These are phyloP conservation scores for Schizopora paradoxa DNA, from an alignment of 1,284 basidiomycete genomes.

Conservation along the genomic window DNA sequence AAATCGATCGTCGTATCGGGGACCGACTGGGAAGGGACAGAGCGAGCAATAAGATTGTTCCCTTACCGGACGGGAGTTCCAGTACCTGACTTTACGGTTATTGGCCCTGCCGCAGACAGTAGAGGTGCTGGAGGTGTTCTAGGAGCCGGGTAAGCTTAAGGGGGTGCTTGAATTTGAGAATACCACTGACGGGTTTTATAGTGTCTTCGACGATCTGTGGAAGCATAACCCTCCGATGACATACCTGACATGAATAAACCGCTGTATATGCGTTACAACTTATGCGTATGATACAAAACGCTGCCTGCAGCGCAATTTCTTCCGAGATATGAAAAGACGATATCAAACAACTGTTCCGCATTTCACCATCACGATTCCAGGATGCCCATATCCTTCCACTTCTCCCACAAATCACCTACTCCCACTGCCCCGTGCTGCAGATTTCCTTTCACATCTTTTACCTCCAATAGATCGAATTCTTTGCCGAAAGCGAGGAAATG, in stretches of 20 bases:
- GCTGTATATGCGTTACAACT: too few relatives aligned
- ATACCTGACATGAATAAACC: too few relatives aligned
- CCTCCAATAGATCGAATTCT: slow-evolving; percentile 88
- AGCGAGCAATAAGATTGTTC: slow-evolving; percentile 63
- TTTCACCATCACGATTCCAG: slow-evolving; percentile 38
- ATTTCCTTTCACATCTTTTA: slow-evolving; percentile 80
- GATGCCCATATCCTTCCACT: slow-evolving; percentile 82
- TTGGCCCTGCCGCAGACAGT: slow-evolving; percentile 44
- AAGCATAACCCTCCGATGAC: too few relatives aligned
- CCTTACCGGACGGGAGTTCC: slow-evolving; percentile 75
- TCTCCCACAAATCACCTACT: slow-evolving; percentile 83
- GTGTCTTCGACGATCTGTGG: too few relatives aligned
- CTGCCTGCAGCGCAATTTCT: too few relatives aligned
- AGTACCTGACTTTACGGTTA: slow-evolving; percentile 71
- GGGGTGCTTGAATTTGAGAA: slow-evolving; percentile 22
- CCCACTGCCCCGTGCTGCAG: slow-evolving; percentile 56
- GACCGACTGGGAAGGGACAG: slow-evolving; percentile 51
- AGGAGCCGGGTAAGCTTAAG: slow-evolving; percentile 71
- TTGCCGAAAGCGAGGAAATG: slow-evolving; percentile 94
- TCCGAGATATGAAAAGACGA: too few relatives aligned
- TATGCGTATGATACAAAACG: too few relatives aligned
- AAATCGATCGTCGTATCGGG: slow-evolving; percentile 57
- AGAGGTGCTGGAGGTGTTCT: slow-evolving; percentile 66
- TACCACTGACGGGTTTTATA: too few relatives aligned
- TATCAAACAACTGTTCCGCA: too few relatives aligned